These are phyloP conservation scores for Aspergillus sp. DNA, from an alignment of 2,329 filamentous ascomycete genomes.

Conservation along the genomic window DNA sequence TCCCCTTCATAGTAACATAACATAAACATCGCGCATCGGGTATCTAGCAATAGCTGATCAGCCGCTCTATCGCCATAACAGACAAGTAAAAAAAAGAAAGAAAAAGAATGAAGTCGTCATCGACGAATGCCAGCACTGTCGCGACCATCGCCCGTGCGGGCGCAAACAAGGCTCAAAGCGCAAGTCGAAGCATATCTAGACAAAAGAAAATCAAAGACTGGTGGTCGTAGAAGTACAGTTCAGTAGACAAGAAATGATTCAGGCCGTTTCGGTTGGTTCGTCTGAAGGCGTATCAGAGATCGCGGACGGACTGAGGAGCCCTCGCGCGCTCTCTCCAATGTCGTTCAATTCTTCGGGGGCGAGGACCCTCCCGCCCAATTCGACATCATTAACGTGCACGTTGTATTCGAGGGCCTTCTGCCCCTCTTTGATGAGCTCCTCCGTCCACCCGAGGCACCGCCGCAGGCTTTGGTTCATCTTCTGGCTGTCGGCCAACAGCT, in stretches of 20 bases:
- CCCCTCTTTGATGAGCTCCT: conserved; percentile 84
- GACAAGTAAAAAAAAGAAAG: conserved; percentile 1
- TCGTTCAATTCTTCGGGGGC: conserved; percentile 62
- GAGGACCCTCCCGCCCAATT: conserved; percentile 78
- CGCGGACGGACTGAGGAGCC: conserved; percentile 30
- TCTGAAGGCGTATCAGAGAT: background rate
- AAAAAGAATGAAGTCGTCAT: background rate
- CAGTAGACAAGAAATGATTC: background rate
- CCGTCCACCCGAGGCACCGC: conserved; percentile 83
- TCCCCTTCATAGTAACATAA: background rate
- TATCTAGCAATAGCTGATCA: conserved; percentile 4
- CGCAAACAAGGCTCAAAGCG: background rate
- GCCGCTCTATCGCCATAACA: conserved; percentile 7
- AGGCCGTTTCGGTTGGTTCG: background rate
- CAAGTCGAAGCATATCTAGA: background rate
- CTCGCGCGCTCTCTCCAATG: conserved; percentile 28
- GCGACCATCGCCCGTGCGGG: background rate
- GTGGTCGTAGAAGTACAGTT: background rate
- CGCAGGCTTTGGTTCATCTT: conserved; percentile 95
- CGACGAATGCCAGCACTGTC: conserved; percentile 7
- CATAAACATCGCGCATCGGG: background rate
- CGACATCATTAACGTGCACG: conserved; percentile 74
- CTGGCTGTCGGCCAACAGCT: conserved; percentile 83
- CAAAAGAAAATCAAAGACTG: conserved; percentile 1
- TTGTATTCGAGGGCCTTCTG: conserved; percentile 82